Evolutionary conservation across 331 rosid genomes (phyloP).

Genomic region (Quercus lobata): DNA sequence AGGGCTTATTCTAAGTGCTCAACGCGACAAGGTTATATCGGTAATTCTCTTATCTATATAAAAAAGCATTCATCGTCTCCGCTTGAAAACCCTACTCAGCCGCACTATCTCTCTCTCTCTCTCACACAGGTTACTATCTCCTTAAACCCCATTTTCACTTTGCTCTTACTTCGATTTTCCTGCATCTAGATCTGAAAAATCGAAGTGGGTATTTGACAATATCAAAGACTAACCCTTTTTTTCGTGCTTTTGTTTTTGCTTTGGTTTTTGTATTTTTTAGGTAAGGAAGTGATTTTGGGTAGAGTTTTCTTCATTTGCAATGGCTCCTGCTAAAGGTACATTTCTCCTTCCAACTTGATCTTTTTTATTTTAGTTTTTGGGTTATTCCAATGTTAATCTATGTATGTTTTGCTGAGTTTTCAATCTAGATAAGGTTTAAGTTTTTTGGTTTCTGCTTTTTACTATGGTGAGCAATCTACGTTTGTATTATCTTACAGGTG

Average conservation of each 20-base stretch:
- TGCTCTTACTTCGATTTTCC: neutral
- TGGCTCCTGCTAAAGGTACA: slow-evolving; percentile 9
- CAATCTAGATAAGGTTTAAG: neutral
- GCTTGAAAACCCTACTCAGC: slow-evolving; percentile 22
- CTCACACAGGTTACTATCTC: slow-evolving; percentile 2
- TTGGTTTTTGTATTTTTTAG: neutral
- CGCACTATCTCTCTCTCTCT: neutral
- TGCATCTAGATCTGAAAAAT: neutral
- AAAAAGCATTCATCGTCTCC: neutral
- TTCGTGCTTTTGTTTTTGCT: neutral
- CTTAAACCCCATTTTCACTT: neutral
- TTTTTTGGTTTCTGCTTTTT: neutral
- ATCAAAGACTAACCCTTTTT: neutral
- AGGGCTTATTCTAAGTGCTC: neutral
- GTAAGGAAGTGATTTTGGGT: neutral
- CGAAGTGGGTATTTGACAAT: neutral
- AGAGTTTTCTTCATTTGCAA: neutral
- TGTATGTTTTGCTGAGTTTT: neutral
- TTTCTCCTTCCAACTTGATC: neutral
- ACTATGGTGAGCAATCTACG: neutral
- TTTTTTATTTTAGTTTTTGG: neutral
- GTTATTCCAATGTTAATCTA: neutral
- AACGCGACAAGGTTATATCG: neutral
- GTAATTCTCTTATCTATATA: neutral
- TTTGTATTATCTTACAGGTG: neutral